A percentile compares a stretch with the other conserved stretches of the same genome.
These are phyloP conservation scores for Casuarina cunninghamiana DNA, from an alignment of 306 rosid genomes.

Conservation along the genomic window DNA sequence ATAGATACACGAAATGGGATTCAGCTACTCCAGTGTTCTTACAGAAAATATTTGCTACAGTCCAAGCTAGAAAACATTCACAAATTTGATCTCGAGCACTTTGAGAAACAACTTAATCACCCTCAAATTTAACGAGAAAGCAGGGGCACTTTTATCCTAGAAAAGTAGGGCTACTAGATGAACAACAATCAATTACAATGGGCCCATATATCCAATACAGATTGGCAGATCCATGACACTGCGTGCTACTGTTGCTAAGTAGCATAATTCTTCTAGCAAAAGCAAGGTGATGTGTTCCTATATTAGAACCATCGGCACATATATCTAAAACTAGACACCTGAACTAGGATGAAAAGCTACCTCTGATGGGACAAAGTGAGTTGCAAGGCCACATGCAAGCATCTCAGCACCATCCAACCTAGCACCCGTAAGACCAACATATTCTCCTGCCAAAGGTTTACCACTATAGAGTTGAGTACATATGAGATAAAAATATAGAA, in stretches of 20 bases:
- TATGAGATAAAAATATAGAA: not conserved
- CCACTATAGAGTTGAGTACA: slow-evolving; percentile 8
- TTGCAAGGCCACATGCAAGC: slow-evolving; percentile 95
- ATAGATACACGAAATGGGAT: not conserved
- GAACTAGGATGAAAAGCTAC: slow-evolving; percentile 41
- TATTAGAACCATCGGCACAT: not conserved
- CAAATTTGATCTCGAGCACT: not conserved
- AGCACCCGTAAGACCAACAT: slow-evolving; percentile 85
- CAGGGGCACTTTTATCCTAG: not conserved
- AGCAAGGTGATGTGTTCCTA: not conserved
- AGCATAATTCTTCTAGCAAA: slow-evolving; percentile 9
- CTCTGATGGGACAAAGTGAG: slow-evolving; percentile 79
- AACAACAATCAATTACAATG: not conserved
- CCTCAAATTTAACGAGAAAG: not conserved
- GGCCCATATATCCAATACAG: not conserved
- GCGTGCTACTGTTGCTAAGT: not conserved
- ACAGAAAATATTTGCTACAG: not conserved
- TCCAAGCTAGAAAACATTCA: not conserved
- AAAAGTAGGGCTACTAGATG: not conserved
- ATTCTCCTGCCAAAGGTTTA: slow-evolving; percentile 76
- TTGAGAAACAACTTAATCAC: not conserved
- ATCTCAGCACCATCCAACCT: slow-evolving; percentile 97
- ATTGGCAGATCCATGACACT: not conserved
- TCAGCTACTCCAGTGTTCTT: not conserved
- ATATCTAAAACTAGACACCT: not conserved